Evolutionary conservation across 2,329 filamentous ascomycete species (phyloP).

Genomic region (Alternaria sp.): DNA sequence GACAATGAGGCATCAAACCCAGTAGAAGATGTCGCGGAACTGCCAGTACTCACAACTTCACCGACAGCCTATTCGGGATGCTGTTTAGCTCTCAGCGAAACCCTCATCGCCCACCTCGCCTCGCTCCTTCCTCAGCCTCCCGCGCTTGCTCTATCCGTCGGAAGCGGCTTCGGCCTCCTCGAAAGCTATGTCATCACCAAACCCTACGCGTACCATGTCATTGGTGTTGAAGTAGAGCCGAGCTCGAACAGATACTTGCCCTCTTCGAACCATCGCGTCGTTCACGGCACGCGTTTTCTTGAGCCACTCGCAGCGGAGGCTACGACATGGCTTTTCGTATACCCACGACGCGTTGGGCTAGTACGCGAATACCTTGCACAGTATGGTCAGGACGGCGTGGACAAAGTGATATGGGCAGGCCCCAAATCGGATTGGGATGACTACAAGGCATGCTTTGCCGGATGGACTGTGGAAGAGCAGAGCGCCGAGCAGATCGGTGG

Average conservation of each 20-base stretch:
- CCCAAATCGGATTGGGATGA: constrained; percentile 53
- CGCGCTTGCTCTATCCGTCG: constrained; percentile 51
- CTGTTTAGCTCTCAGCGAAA: constrained; percentile 45
- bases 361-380: constrained; percentile 53
- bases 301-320: constrained; percentile 52
- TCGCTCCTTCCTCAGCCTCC: constrained; percentile 32
- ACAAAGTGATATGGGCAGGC: constrained; percentile 52
- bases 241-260: constrained; percentile 56
- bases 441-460: constrained; percentile 34
- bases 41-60: constrained; percentile 24
- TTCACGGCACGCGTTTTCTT: constrained; percentile 54
- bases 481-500: constrained; percentile 38
- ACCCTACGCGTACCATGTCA: constrained; percentile 38
- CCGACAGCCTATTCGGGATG: constrained; percentile 40
- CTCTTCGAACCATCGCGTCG: constrained; percentile 49
- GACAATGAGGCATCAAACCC: not conserved
- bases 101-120: constrained; percentile 34
- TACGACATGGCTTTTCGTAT: constrained; percentile 60
- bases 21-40: not conserved
- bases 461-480: constrained; percentile 26
- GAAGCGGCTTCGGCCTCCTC: constrained; percentile 59
- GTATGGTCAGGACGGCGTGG: constrained; percentile 37
- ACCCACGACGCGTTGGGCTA: constrained; percentile 57
- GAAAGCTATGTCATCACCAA: constrained; percentile 51
- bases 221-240: constrained; percentile 58